These are phyloP conservation scores for Coniosporium tulheliwenetii DNA, from an alignment of 2,329 filamentous ascomycete species.

Conservation along the genomic window DNA sequence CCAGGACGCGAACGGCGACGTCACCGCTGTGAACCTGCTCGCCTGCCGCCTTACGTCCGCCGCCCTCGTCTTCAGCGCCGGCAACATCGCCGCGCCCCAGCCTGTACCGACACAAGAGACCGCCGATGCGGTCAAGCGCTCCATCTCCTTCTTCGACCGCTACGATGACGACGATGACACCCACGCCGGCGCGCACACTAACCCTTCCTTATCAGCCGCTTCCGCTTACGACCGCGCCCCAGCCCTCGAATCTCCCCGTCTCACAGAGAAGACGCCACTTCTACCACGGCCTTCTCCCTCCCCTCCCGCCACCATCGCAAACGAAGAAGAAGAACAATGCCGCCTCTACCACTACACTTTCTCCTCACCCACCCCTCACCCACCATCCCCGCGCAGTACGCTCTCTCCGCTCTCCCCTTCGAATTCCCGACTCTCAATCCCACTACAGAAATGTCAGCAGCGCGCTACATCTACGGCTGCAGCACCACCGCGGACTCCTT, in stretches of 20 bases:
- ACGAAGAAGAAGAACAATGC: slow-evolving; percentile 46
- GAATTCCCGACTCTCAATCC: slow-evolving; percentile 50
- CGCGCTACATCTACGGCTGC: slow-evolving; percentile 52
- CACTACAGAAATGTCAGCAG: slow-evolving; percentile 37
- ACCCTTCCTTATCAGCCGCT: slow-evolving; percentile 1
- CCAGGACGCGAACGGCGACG: slow-evolving; percentile 12
- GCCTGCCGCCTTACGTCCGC: slow-evolving; percentile 52
- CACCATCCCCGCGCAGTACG: slow-evolving; percentile 45
- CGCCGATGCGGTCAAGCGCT: slow-evolving; percentile 10
- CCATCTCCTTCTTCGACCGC: slow-evolving; percentile 30
- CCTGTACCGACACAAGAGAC: slow-evolving; percentile 11
- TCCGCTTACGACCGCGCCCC: slow-evolving; percentile 9
- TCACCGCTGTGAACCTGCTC: slow-evolving; percentile 42
- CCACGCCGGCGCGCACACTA: slow-evolving; percentile 2
- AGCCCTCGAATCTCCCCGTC: slow-evolving; percentile 9
- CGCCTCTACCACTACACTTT: slow-evolving; percentile 56
- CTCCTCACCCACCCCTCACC: slow-evolving; percentile 21
- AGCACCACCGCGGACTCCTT: slow-evolving; percentile 40
- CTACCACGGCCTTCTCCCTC: slow-evolving; percentile 5
- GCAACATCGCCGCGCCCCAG: slow-evolving; percentile 42
- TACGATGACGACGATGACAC: slow-evolving; percentile 20
- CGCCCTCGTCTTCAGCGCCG: slow-evolving; percentile 47
- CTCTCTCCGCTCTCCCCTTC: slow-evolving; percentile 47
- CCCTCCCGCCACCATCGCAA: slow-evolving; percentile 2
- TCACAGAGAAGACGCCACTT: slow-evolving; percentile 12